Conservation (phyloP, 1,284 basidiomycete species). For the Fomitopsis pinicola region DNA sequence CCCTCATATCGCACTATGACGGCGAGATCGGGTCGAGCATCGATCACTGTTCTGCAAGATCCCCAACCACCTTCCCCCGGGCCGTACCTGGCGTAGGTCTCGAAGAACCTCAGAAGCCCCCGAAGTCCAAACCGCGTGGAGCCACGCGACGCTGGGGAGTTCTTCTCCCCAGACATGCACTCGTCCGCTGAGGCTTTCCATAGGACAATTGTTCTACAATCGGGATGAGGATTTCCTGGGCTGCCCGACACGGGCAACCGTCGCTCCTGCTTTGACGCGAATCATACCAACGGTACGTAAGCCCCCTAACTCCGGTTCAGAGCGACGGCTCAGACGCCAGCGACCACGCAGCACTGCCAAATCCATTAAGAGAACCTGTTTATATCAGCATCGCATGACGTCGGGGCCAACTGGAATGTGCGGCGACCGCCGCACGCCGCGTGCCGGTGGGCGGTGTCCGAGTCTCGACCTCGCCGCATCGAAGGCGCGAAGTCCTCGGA, state of each 20-base stretch:
- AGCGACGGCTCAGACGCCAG: neutral
- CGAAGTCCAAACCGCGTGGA: neutral
- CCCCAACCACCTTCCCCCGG: neutral
- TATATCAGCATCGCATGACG: conserved; percentile 1
- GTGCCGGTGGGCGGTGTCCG: neutral
- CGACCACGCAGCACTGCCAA: neutral
- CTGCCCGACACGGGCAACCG: neutral
- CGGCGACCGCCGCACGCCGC: neutral
- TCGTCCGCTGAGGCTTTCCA: too few species aligned
- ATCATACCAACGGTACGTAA: neutral
- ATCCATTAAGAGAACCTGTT: neutral
- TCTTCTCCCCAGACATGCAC: neutral
- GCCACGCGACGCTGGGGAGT: neutral
- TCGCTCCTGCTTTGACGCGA: neutral
- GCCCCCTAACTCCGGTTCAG: neutral
- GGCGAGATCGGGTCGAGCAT: neutral
- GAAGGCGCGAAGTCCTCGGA: neutral
- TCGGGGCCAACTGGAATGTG: neutral
- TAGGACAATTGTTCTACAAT: too few species aligned
- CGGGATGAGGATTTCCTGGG: too few species aligned
- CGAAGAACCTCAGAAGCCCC: neutral
- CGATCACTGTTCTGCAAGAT: neutral
- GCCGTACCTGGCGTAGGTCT: neutral
- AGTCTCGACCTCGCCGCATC: neutral
- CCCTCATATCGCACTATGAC: neutral